phyloP scores from a whole-genome alignment of 371 early-diverging fungal genomes.

The Zychaea mexicana region DNA sequence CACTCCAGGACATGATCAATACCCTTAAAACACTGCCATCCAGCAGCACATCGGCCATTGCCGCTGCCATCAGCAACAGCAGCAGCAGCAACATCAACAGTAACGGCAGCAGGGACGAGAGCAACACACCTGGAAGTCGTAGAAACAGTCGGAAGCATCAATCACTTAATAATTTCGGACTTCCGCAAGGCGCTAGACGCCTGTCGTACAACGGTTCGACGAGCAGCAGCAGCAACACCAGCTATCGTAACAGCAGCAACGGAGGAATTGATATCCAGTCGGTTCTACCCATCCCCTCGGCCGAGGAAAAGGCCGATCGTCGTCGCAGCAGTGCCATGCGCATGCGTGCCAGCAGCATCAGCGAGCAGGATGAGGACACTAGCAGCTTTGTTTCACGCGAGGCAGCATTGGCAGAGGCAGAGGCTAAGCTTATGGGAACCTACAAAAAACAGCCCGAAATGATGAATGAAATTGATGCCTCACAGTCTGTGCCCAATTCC shows the following conservation, averaged over 20 bases:
- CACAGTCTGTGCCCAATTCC: neutral
- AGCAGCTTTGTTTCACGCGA: constrained; percentile 31
- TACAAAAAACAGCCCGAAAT: constrained; percentile 12
- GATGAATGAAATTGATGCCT: neutral
- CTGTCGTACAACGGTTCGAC: constrained; percentile 18
- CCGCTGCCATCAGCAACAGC: neutral
- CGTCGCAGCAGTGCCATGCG: constrained; percentile 15
- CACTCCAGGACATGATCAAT: constrained; percentile 58
- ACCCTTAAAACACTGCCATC: constrained; percentile 56
- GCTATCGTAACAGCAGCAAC: constrained; percentile 2
- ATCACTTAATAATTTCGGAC: constrained; percentile 2
- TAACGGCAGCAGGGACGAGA: constrained; percentile 17
- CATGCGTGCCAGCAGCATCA: constrained; percentile 11
- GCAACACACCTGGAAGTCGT: constrained; percentile 9
- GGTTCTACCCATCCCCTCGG: constrained; percentile 15
- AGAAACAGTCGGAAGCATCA: constrained; percentile 28
- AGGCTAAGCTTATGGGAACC: constrained; percentile 57
- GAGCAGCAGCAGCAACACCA: neutral
- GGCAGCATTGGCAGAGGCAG: constrained; percentile 51
- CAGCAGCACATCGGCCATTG: constrained; percentile 12
- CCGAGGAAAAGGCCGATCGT: constrained; percentile 12
- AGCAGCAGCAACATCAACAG: neutral
- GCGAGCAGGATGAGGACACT: constrained; percentile 30
- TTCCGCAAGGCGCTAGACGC: constrained; percentile 6
- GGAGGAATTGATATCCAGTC: constrained; percentile 18